Base-by-base conservation (phyloP, 2,329 filamentous ascomycete species). In the Cladorrhinum sp. region DNA sequence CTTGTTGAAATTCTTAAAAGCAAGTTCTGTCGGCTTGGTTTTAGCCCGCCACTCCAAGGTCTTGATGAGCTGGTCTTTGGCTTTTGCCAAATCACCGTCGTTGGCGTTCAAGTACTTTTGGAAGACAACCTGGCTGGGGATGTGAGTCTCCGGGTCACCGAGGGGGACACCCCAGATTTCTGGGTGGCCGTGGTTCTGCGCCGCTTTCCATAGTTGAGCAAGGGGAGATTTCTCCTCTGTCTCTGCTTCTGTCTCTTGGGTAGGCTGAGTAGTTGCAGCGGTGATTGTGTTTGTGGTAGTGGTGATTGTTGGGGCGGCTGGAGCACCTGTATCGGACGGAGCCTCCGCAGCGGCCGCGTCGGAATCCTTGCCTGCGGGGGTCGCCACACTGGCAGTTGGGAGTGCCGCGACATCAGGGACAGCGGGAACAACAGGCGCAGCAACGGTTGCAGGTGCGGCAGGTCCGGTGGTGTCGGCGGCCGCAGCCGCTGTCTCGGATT, bases 71-170 rank as follows among this genome's bases (percentile, higher is more conserved):
- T 97, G 93, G 58, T 88, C 84, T 71, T 88, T 86, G 16, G 93
- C 91, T 71, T 87, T 87, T 57, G 80, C 79, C 6, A 91, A 73
- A 70, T 96, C 87, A 63, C 88, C 87, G 63, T 87, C 86, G 73
- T 97, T 97, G 72, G 93, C 93, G 67, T 93, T 91, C 59, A 98
- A 84, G 77, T 93, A 97, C 79, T 97, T 98, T 73, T 96, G 92
- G 53, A 97, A 81, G 55, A 97, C 85, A 68, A 96, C 87, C 72
- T 90, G 88, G 52, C 90, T 92, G 58, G 90, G 90, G 56, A 93
- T 81, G 68, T 92, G 81, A 45, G 76, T 71, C 2, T 69, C 74
- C 20, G 77, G 75, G 60, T 79, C 75, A 13, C 75, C 75, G 50
- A 97, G 84, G 29, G 83, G 78, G 57, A 97, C 86, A 53, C 93